Evolutionary conservation across 2,329 filamentous ascomycete species (phyloP), one percentile per base, ranked within the genome.

Genomic region (Cladosporium halotolerans): DNA sequence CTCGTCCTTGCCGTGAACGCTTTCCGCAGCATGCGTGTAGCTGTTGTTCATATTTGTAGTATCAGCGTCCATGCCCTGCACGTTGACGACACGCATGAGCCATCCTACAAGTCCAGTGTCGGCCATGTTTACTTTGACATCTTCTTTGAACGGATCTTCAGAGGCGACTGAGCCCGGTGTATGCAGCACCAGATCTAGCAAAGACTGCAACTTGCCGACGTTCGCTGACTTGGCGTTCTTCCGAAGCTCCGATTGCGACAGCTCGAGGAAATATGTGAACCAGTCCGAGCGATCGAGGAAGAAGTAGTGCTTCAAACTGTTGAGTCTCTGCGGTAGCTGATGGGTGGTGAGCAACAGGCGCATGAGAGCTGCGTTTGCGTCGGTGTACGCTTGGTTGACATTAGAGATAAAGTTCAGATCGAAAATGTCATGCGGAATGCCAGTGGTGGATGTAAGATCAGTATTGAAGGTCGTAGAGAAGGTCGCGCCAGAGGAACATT

Each of bases 251-350:
- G 90, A 91, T 31, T 87, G 79, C 52, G 89, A 85, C 16, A 99
- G 83, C 67, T 99, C 93, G 55, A 99, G 83, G 69, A 99, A 99
- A 71, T 97, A 95, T 2, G 90, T 90, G 71, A 99, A 97, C 75
- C 96, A 99, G 69, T 99, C 93, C 33, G 93, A 96, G 8, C 91
- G 87, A 63, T 97, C 92, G 57, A 99, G 84, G 77, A 99, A 99
- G 76, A 97, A 99, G 74, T 99, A 99, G 71, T 99, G 93, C 69
- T 99, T 99, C 38, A 99, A 77, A 11, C 92, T 97, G 43, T 86
- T 83, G 53, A 99, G 79, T 36, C 93, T 83, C 28, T 88, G 86
- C 0, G 92, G 91, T 4, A 99, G 80, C 10, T 88, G 88, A 67
- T 99, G 93, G 6, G 93, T 93, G 0, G 92, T 97, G 39, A 99